A percentile compares a stretch with the other conserved stretches of the same genome.
phyloP scores from a whole-genome alignment of 768 basidiomycete species.

The Xerocomellus amylosporus region DNA sequence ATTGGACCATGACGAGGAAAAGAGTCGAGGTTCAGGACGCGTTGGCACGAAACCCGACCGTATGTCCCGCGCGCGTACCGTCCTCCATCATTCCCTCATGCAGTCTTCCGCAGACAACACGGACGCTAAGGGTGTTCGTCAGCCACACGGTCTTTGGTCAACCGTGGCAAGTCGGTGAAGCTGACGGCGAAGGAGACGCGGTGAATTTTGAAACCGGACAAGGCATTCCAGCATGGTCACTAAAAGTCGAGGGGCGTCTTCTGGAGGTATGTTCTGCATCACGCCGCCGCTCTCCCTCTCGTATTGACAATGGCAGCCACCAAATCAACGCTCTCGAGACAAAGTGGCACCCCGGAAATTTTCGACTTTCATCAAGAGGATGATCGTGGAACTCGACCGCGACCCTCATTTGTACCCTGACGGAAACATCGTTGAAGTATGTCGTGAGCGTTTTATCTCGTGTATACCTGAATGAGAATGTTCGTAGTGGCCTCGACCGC shows the following conservation, averaged over 20 bases:
- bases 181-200: slow-evolving; percentile 34
- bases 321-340: slow-evolving; percentile 63
- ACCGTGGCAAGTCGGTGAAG: slow-evolving; percentile 68
- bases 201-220: slow-evolving; percentile 77
- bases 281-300: not conserved
- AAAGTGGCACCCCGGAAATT: slow-evolving; percentile 69
- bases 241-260: slow-evolving; percentile 84
- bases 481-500: slow-evolving; percentile 58
- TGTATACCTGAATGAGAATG: not conserved
- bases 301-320: slow-evolving; percentile 37
- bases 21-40: slow-evolving; percentile 89
- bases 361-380: slow-evolving; percentile 77
- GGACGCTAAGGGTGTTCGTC: slow-evolving; percentile 81
- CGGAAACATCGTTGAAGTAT: slow-evolving; percentile 86
- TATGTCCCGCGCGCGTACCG: not conserved
- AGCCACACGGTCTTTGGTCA: slow-evolving; percentile 87
- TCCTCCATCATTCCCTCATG: not conserved
- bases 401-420: slow-evolving; percentile 80
- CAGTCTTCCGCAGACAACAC: slow-evolving; percentile 56
- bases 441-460: not conserved
- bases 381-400: slow-evolving; percentile 85
- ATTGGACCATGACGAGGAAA: slow-evolving; percentile 94
- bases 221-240: slow-evolving; percentile 84
- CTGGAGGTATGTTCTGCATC: slow-evolving; percentile 56
- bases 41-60: slow-evolving; percentile 68